Evolutionary conservation across 2,329 filamentous ascomycete genomes (phyloP), one percentile per base, ranked within the genome.

Genomic region (Monosporascus sp.): DNA sequence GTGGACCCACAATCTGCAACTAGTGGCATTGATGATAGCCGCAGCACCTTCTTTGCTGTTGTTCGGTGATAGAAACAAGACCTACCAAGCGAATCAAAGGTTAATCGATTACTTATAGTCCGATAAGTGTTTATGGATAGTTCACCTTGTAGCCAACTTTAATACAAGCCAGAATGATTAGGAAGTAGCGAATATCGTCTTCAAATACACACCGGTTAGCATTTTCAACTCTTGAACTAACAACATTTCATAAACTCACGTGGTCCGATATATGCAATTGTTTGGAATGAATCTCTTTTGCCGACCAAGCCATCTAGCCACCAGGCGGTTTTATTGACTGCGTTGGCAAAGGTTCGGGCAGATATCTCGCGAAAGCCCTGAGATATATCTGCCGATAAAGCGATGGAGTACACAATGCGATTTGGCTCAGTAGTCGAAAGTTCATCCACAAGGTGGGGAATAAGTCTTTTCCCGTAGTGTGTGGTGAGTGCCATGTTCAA

Each of bases 311-410:
- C 38, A 7, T 51, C 57, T 20, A 69, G 54, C 62, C 64, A 64
- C 67, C 67, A 69, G 9, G 67, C 66, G 0, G 61, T 63, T 49
- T 67, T 69, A 41, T 69, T 57, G 8, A 69, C 59, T 0, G 67
- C 67, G 5, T 58, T 56, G 0, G 61, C 49, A 31, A 69, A 68
- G 0, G 47, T 14, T 7, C 48, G 55, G 7, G 66, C 65, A 7
- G 24, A 26, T 26, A 26, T 26, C 24, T 26, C 24, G 6, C 24
- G 24, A 26, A 26, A 26, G 24, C 24, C 24, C 24, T 26, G 24
- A 26, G 24, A 26, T 26, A 26, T 26, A 26, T 26, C 24, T 26
- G 24, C 24, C 24, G 24, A 26, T 26, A 26, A 26, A 5, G 24
- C 24, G 24, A 26, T 26, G 24, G 24, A 26, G 24, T 26, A 26